Evolutionary conservation across 2,329 filamentous ascomycete species (phyloP), one percentile per base, ranked within the genome.

Genomic region (Fusarium sp.): DNA sequence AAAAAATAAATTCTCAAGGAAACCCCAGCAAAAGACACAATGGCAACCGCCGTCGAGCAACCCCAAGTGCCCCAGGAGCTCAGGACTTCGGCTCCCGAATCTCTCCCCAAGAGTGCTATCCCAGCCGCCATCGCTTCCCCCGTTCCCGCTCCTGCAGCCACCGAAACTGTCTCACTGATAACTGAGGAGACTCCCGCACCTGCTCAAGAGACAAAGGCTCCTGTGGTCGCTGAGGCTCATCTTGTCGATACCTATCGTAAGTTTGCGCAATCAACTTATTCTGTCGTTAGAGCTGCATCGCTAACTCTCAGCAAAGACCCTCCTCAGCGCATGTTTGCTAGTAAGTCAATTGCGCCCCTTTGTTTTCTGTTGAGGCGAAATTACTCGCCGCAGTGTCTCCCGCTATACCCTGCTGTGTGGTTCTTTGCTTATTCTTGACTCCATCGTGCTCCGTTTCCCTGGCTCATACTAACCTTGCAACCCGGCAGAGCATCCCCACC

Each of bases 151-250:
- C 72, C 62, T 41, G 58, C 67, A 64, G 72, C 72, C 48, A 58
- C 36, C 44, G 68, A 71, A 41, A 63, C 70, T 38, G 51, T 67
- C 51, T 47, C 61, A 31, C 50, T 64, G 44, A 75, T 51, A 48
- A 47, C 53, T 58, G 54, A 70, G 24, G 54, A 70, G 38, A 44
- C 54, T 39, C 26, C 61, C 38, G 36, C 51, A 61, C n/a, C 66
- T 6, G 39, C 35, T 31, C 47, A 67, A 41, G 51, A 59, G 30
- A 65, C 65, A 78, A 87, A 85, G 81, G 79, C 77, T 75, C 88
- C 87, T 53, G 91, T 93, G 78, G 92, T 95, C 78, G 86, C 87
- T 70, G 93, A 95, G 86, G 92, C 92, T 79, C 92, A 94, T 82
- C 84, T 91, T 79, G 92, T 94, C 76, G 91, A 93, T 82, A 95